A percentile compares a stretch with the other conserved stretches of the same genome.
These are phyloP conservation scores for Eucalyptus decipiens DNA, from an alignment of 345 rosid species.

Conservation along the genomic window DNA sequence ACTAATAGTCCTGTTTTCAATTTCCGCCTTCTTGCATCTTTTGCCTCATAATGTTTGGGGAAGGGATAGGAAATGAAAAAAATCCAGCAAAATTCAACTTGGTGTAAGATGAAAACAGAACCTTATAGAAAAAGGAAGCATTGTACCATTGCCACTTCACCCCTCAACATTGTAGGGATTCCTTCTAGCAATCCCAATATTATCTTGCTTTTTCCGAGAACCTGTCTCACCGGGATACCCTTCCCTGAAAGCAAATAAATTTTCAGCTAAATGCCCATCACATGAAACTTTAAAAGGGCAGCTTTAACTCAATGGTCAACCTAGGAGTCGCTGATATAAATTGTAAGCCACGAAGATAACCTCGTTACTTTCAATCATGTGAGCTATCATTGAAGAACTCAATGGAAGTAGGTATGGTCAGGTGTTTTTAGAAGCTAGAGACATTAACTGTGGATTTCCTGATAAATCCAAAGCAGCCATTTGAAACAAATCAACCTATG, in stretches of 20 bases:
- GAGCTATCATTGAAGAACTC: not conserved
- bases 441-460: not conserved
- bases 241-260: constrained; percentile 35
- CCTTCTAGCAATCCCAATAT: constrained; percentile 84
- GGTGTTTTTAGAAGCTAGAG: not conserved
- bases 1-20: not conserved
- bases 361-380: not conserved
- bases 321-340: not conserved
- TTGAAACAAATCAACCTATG: not conserved
- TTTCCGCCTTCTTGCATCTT: not conserved
- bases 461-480: not conserved
- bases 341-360: not conserved
- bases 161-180: constrained; percentile 85
- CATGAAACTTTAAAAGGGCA: not conserved
- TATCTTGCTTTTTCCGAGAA: constrained; percentile 89
- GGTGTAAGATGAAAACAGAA: not conserved
- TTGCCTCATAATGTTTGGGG: not conserved
- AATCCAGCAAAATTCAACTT: not conserved
- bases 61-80: not conserved
- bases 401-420: not conserved
- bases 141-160: constrained; percentile 91
- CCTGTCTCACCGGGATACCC: constrained; percentile 62
- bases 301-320: not conserved
- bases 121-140: not conserved
- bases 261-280: not conserved